Conservation (phyloP, 2,329 filamentous ascomycete genomes). For the Scedosporium boydii region DNA sequence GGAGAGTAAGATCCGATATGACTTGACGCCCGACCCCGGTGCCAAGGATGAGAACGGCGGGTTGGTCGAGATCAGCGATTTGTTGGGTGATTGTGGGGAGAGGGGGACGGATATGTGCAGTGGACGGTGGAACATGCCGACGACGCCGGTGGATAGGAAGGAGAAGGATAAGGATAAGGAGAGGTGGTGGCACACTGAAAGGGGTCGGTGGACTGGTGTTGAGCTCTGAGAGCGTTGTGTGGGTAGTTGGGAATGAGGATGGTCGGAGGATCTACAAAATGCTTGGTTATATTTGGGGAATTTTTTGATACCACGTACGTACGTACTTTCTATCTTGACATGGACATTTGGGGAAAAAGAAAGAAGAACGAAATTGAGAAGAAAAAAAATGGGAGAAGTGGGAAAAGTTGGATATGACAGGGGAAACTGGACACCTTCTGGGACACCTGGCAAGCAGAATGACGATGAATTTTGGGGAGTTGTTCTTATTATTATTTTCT, state of each 20-base stretch:
- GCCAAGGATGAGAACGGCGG: slow-evolving; percentile 47
- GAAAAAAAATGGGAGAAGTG: neutral
- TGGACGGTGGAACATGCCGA: slow-evolving; percentile 35
- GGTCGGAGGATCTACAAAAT: too few relatives aligned
- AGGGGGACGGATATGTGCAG: slow-evolving; percentile 27
- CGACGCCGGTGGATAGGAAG: slow-evolving; percentile 28
- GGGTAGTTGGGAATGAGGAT: neutral
- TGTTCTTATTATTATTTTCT: neutral
- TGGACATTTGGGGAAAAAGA: neutral
- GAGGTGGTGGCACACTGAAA: slow-evolving; percentile 40
- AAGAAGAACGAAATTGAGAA: neutral
- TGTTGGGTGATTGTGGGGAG: slow-evolving; percentile 37
- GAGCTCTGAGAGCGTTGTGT: slow-evolving; percentile 9
- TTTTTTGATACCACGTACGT: too few relatives aligned
- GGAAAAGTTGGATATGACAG: neutral
- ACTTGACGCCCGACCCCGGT: slow-evolving; percentile 46
- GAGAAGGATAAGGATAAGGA: slow-evolving; percentile 33
- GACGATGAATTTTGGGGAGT: neutral
- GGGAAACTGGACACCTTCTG: neutral
- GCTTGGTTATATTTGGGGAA: too few relatives aligned
- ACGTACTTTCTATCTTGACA: too few relatives aligned
- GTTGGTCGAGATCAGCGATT: slow-evolving; percentile 40
- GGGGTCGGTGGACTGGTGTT: slow-evolving; percentile 30
- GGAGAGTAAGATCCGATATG: slow-evolving; percentile 50
- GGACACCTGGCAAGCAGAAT: neutral